phyloP scores from a whole-genome alignment of 1,139 yeast genomes.

The Pneumocystis sp. region DNA sequence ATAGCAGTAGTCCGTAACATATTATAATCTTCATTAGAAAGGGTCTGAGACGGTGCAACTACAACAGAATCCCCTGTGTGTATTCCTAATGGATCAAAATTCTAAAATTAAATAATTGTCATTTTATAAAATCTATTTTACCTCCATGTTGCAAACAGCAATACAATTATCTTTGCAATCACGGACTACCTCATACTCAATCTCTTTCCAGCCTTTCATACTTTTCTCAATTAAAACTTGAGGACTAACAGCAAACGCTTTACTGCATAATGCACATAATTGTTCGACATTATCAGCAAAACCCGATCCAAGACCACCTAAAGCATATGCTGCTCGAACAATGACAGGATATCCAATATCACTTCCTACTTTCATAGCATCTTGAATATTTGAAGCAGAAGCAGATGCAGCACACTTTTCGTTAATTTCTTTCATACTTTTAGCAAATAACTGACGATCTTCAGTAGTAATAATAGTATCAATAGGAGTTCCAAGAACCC shows the following conservation, averaged over 20 bases:
- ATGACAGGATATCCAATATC: conserved; percentile 90
- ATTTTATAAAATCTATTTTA: not conserved
- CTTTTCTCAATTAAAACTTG: conserved; percentile 91
- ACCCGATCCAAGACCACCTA: conserved; percentile 97
- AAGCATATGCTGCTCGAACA: conserved; percentile 93
- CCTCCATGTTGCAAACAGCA: conserved; percentile 97
- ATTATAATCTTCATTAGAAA: conserved; percentile 93
- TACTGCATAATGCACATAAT: conserved; percentile 67
- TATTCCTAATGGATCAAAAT: conserved; percentile 95
- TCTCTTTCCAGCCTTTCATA: conserved; percentile 99
- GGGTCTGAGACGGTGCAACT: conserved; percentile 95
- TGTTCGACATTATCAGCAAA: conserved; percentile 85
- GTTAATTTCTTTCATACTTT: conserved; percentile 84
- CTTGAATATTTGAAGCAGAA: conserved; percentile 64
- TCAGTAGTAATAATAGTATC: conserved; percentile 94
- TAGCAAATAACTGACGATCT: conserved; percentile 90
- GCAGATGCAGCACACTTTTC: conserved; percentile 91
- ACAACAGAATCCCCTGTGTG: conserved; percentile 99
- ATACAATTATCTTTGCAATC: conserved; percentile 96
- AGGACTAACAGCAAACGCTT: conserved; percentile 91
- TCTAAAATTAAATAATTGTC: conserved; percentile 19
- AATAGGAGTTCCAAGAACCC: conserved; percentile 91
- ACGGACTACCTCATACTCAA: conserved; percentile 96
- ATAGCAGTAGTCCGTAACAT: conserved; percentile 97
- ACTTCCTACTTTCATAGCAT: conserved; percentile 72